phyloP scores from a whole-genome alignment of 2,329 filamentous ascomycete species.

The Cladophialophora exuberans region DNA sequence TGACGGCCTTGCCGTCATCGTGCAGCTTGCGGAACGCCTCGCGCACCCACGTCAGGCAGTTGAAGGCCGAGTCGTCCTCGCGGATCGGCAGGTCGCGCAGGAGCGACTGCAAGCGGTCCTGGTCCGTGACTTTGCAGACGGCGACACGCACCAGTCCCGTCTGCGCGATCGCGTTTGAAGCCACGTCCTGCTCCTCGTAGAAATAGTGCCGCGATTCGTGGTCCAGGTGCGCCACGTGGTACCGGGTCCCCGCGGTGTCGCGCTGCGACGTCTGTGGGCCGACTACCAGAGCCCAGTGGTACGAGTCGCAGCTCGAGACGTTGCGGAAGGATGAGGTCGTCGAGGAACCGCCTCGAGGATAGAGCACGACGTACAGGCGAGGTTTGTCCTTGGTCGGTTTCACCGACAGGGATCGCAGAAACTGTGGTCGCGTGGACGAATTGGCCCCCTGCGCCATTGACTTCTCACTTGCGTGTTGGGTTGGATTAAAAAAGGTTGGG shows the following conservation, averaged over 20 bases:
- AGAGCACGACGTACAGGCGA: slow-evolving; percentile 31
- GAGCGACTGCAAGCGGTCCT: slow-evolving; percentile 25
- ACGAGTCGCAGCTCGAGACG: slow-evolving; percentile 31
- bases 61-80: slow-evolving; percentile 26
- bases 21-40: slow-evolving; percentile 28
- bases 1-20: slow-evolving; percentile 24
- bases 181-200: slow-evolving; percentile 33
- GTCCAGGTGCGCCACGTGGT: slow-evolving; percentile 30
- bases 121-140: slow-evolving; percentile 31
- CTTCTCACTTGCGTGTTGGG: background rate
- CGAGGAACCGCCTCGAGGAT: slow-evolving; percentile 28
- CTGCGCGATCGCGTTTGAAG: slow-evolving; percentile 21
- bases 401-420: slow-evolving; percentile 28
- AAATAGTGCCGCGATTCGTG: slow-evolving; percentile 18
- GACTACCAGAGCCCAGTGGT: slow-evolving; percentile 32
- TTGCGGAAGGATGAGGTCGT: slow-evolving; percentile 28
- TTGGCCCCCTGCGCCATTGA: background rate
- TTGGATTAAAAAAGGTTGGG: background rate
- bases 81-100: slow-evolving; percentile 22
- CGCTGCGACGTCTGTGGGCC: slow-evolving; percentile 25
- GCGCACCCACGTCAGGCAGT: slow-evolving; percentile 31
- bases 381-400: slow-evolving; percentile 29
- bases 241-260: slow-evolving; percentile 26
- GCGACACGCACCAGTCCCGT: slow-evolving; percentile 27
- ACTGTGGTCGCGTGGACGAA: slow-evolving; percentile 15